Conservation (phyloP, 2,329 filamentous ascomycete genomes). For the Diaporthe capsici region DNA sequence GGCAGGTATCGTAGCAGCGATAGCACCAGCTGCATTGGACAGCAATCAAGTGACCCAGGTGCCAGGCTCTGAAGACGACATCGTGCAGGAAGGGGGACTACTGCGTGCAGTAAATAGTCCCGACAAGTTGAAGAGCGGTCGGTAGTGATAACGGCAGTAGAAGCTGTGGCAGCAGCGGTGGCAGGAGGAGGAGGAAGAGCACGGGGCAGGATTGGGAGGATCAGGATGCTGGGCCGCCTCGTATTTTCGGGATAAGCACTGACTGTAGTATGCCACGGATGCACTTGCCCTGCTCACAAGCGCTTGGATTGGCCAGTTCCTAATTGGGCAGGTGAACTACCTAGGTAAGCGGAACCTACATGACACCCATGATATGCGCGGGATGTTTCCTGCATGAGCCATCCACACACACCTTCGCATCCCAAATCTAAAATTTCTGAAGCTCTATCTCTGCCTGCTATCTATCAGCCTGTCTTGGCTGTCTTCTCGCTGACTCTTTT, state of each 20-base stretch:
- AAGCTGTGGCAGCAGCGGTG: background rate
- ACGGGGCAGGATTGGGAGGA: background rate
- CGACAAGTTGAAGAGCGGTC: slow-evolving; percentile 7
- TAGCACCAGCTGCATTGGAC: slow-evolving; percentile 12
- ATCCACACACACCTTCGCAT: slow-evolving; percentile 9
- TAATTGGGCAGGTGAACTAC: slow-evolving; percentile 15
- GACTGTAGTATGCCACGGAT: background rate
- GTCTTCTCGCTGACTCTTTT: background rate
- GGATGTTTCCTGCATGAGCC: slow-evolving; percentile 2
- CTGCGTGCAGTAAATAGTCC: slow-evolving; percentile 1
- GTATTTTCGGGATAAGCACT: slow-evolving; percentile 22
- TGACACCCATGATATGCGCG: slow-evolving; percentile 11
- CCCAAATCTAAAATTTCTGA: slow-evolving; percentile 16
- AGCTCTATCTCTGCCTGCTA: slow-evolving; percentile 15
- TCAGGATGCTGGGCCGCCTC: slow-evolving; percentile 26
- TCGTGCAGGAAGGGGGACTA: slow-evolving; percentile 8
- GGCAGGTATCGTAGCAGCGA: slow-evolving; percentile 12
- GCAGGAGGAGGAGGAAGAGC: background rate
- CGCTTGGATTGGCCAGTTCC: slow-evolving; percentile 19
- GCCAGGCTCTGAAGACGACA: slow-evolving; percentile 1
- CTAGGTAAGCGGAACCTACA: background rate
- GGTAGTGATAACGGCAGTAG: slow-evolving; percentile 8
- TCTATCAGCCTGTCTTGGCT: slow-evolving; percentile 5
- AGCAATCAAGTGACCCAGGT: slow-evolving; percentile 14
- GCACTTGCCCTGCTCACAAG: background rate